Evolutionary conservation across 768 basidiomycete genomes (phyloP).

Genomic region (Tricholoma furcatifolium): DNA sequence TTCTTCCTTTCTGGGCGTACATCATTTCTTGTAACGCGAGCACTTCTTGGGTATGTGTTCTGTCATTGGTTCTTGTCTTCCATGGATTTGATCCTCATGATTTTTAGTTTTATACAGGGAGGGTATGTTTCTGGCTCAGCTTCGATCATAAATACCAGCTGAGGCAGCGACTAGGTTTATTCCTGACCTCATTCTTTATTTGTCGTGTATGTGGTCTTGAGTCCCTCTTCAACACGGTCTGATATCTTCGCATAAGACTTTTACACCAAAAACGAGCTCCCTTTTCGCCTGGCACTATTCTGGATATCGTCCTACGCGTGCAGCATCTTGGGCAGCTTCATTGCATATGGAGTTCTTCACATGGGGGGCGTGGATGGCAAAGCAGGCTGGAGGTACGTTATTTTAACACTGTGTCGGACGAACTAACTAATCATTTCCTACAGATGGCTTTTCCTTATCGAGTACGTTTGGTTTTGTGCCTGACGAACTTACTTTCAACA

Average conservation of each 20-base stretch:
- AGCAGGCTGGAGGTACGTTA: slow-evolving; percentile 45
- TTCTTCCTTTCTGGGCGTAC: slow-evolving; percentile 56
- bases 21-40: slow-evolving; percentile 48
- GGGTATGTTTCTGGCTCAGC: slow-evolving; percentile 29
- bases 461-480: slow-evolving; percentile 24
- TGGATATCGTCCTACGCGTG: slow-evolving; percentile 51
- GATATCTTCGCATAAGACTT: slow-evolving; percentile 36
- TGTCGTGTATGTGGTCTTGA: slow-evolving; percentile 44
- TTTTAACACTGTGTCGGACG: background rate
- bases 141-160: background rate
- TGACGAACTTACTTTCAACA: background rate
- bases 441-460: slow-evolving; percentile 58
- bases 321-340: slow-evolving; percentile 48
- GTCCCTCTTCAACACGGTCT: background rate
- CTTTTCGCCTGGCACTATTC: slow-evolving; percentile 53
- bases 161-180: slow-evolving; percentile 39
- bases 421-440: background rate
- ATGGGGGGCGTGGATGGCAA: slow-evolving; percentile 54
- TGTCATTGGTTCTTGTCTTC: background rate
- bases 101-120: slow-evolving; percentile 41
- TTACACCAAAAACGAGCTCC: slow-evolving; percentile 60
- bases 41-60: slow-evolving; percentile 40
- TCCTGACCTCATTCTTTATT: slow-evolving; percentile 59
- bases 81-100: background rate
- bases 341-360: slow-evolving; percentile 60